A percentile compares a stretch with the other conserved stretches of the same genome.
phyloP scores from a whole-genome alignment of 768 basidiomycete genomes.

The Lyophyllum shimeji region DNA sequence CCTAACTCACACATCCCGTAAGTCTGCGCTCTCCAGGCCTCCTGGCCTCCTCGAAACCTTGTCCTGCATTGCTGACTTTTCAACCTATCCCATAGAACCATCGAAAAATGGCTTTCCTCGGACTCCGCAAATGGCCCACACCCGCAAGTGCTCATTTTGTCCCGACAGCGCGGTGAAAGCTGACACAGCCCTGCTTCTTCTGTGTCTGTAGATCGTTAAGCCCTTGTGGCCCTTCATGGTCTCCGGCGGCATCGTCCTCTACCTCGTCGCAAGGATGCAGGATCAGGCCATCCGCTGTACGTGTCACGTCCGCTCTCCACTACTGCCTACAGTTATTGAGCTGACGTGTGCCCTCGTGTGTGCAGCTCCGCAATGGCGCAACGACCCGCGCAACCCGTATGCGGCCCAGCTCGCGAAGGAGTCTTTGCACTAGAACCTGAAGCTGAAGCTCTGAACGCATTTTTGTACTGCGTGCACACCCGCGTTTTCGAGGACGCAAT shows the following conservation, averaged over 20 bases:
- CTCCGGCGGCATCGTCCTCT: slow-evolving; percentile 63
- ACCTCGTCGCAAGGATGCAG: slow-evolving; percentile 66
- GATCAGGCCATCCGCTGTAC: slow-evolving; percentile 69
- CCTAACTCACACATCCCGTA: neutral
- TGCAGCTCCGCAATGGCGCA: slow-evolving; percentile 49
- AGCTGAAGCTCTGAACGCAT: too few relatives aligned
- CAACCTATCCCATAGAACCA: slow-evolving; percentile 13
- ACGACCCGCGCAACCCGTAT: slow-evolving; percentile 83
- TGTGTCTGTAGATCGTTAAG: slow-evolving; percentile 51
- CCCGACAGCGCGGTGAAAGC: slow-evolving; percentile 5
- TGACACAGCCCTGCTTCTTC: neutral
- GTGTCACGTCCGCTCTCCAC: slow-evolving; percentile 32
- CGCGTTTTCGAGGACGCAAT: too few relatives aligned
- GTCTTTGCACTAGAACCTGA: slow-evolving; percentile 43
- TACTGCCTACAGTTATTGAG: neutral
- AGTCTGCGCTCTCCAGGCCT: neutral
- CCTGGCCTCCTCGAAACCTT: too few relatives aligned
- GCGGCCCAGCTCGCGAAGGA: slow-evolving; percentile 74
- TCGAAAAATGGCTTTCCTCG: slow-evolving; percentile 65
- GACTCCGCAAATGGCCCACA: slow-evolving; percentile 80
- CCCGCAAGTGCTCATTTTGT: slow-evolving; percentile 50
- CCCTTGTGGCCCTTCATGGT: slow-evolving; percentile 83
- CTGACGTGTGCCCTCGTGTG: neutral
- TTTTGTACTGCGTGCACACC: too few relatives aligned
- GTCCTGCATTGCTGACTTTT: too few relatives aligned